Base-by-base conservation (phyloP, 805 yeast genomes). In the Brettanomyces custersianus region DNA sequence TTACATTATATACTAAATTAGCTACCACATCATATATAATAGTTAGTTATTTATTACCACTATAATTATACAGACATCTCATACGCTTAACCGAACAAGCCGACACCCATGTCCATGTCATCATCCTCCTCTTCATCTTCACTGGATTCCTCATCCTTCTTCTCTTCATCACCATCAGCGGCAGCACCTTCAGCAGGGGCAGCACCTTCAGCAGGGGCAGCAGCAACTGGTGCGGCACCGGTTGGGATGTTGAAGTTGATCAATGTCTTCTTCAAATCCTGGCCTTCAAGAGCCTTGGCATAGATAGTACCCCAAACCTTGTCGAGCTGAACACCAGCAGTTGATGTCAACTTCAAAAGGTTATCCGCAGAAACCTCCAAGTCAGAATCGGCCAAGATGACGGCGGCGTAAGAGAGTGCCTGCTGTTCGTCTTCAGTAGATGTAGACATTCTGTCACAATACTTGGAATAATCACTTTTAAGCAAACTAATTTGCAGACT, bases 381-480 rank as follows among this genome's bases (percentile, higher is more conserved):
- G 54, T 87, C 96, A 59, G 96, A 83, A 63, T 90, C 98, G 53
- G 96, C 94, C 69, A 90, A 79, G 74, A 90, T 88, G 67, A 90
- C 76, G 62, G 97, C 94, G 66, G 98, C 97, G 83, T 86, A 87
- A 52, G 96, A 82, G 62, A 86, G 81, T 63, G 94, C 83, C 62
- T 94, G 74, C 80, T 86, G 31, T 27, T 24, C 37, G n/a, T n/a
- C n/a, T n/a, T n/a, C n/a, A n/a, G n/a, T n/a, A n/a, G n/a, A n/a
- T 59, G 74, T 60, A 65, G 94, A 81, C 92, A 84, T 83, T 63
- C 56, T 63, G 41, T 25, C 34, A 27, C 33, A 20, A 20, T 36
- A 29, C 43, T 41, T 58, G 65, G 64, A 59, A 61, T 60, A 61
- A 62, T 61, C 66, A 54, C 60, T 49, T 60, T 62, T 62, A 63